Evolutionary conservation across 73 alveolate species (phyloP).

Genomic region (Effrenium voratum): DNA sequence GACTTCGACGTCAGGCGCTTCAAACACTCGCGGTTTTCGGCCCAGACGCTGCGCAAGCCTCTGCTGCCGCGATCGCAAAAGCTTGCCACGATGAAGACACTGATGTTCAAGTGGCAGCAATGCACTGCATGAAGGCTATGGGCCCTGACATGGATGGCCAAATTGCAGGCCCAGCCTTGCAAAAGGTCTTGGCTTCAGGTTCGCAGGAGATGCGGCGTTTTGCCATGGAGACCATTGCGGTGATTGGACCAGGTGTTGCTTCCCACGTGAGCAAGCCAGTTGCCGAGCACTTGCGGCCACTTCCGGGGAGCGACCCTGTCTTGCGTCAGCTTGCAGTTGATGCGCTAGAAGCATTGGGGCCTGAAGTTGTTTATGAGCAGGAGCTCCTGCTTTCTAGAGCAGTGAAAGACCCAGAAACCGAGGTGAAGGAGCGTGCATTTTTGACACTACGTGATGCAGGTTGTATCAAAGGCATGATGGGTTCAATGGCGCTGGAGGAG

Average conservation of each 20-base stretch:
- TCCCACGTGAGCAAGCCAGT: conserved; percentile 58
- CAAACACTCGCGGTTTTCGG: conserved; percentile 51
- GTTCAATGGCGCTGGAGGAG: conserved; percentile 83
- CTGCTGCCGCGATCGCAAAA: conserved; percentile 54
- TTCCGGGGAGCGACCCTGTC: conserved; percentile 76
- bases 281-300: conserved; percentile 63
- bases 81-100: conserved; percentile 92
- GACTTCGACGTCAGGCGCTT: conserved; percentile 67
- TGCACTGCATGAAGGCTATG: conserved; percentile 85
- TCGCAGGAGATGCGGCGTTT: conserved; percentile 88
- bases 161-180: conserved; percentile 62
- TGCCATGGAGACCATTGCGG: conserved; percentile 90
- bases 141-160: conserved; percentile 76
- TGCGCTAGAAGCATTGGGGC: conserved; percentile 83
- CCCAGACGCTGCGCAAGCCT: conserved; percentile 75
- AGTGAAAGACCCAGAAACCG: conserved; percentile 42
- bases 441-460: conserved; percentile 75
- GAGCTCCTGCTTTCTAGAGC: conserved; percentile 76
- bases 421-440: conserved; percentile 62
- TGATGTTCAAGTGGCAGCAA: conserved; percentile 77
- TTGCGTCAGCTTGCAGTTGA: conserved; percentile 37
- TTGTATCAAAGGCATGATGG: conserved; percentile 91
- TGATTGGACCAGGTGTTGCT: conserved; percentile 61
- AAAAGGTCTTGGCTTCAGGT: conserved; percentile 52
- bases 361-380: conserved; percentile 78